These are phyloP conservation scores for Arabidopsis lyrata DNA, from an alignment of 441 rosid genomes.

Conservation along the genomic window DNA sequence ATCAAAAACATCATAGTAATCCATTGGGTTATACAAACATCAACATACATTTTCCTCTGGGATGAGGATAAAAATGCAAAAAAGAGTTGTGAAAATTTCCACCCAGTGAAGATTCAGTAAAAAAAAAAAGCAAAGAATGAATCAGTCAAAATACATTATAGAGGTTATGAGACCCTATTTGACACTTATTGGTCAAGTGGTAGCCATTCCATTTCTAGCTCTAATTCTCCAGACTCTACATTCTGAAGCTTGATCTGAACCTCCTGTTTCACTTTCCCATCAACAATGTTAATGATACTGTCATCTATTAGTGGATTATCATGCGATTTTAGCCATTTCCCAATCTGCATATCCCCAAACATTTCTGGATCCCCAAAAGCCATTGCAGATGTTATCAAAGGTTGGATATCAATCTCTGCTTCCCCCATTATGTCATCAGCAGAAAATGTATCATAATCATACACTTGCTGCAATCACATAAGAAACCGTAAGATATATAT, in stretches of 20 bases:
- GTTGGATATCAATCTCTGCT: slow-evolving; percentile 88
- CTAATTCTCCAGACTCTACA: slow-evolving; percentile 82
- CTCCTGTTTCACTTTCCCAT: slow-evolving; percentile 82
- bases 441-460: slow-evolving; percentile 85
- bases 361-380: slow-evolving; percentile 68
- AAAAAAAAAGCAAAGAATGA: background rate
- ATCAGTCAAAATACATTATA: background rate
- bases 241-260: slow-evolving; percentile 78
- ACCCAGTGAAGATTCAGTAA: background rate
- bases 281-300: slow-evolving; percentile 64
- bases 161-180: background rate
- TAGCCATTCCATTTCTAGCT: slow-evolving; percentile 87
- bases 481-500: background rate
- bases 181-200: slow-evolving; percentile 73
- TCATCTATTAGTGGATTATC: slow-evolving; percentile 69
- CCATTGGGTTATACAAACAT: background rate
- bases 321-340: slow-evolving; percentile 72
- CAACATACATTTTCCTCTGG: slow-evolving; percentile 5
- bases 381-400: slow-evolving; percentile 77
- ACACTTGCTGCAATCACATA: slow-evolving; percentile 66
- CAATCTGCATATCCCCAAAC: slow-evolving; percentile 68
- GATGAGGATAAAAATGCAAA: background rate
- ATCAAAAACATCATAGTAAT: background rate
- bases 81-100: background rate
- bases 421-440: slow-evolving; percentile 95